phyloP scores from a whole-genome alignment of 257 asterid genomes.

The Cinchona pubescens region DNA sequence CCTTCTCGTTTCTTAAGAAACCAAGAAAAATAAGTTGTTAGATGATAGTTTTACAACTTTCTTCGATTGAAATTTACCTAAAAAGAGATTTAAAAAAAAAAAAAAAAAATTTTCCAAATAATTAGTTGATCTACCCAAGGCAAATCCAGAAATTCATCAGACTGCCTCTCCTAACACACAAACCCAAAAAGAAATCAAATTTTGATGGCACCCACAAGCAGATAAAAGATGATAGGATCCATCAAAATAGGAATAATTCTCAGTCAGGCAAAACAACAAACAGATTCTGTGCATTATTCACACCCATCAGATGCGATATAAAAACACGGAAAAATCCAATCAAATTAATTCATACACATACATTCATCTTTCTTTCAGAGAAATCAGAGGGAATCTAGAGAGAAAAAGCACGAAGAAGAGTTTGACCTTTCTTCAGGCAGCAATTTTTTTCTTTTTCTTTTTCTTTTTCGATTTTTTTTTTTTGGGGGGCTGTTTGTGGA shows the following conservation, averaged over 20 bases:
- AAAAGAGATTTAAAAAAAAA: not conserved
- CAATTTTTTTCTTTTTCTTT: not conserved
- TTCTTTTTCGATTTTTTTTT: too few species aligned
- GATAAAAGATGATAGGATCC: not conserved
- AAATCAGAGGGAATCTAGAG: not conserved
- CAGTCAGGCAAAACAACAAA: not conserved
- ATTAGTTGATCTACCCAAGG: not conserved
- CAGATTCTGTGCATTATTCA: not conserved
- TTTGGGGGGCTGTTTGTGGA: too few species aligned
- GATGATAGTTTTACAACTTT: not conserved
- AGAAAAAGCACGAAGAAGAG: constrained; percentile 3
- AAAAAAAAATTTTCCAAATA: not conserved
- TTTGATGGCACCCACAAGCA: not conserved
- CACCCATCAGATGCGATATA: constrained; percentile 18
- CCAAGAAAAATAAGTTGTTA: too few species aligned
- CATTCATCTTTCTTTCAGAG: not conserved
- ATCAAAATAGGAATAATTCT: not conserved
- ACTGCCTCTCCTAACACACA: not conserved
- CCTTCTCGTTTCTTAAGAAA: not conserved
- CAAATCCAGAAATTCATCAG: not conserved
- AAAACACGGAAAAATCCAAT: not conserved
- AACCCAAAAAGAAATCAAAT: not conserved
- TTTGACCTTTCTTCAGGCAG: constrained; percentile 11
- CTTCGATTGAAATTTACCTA: not conserved
- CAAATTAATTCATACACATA: too few species aligned